Conservation (phyloP, 352 stramenopile species). For the Phytophthora boehmeriae region DNA sequence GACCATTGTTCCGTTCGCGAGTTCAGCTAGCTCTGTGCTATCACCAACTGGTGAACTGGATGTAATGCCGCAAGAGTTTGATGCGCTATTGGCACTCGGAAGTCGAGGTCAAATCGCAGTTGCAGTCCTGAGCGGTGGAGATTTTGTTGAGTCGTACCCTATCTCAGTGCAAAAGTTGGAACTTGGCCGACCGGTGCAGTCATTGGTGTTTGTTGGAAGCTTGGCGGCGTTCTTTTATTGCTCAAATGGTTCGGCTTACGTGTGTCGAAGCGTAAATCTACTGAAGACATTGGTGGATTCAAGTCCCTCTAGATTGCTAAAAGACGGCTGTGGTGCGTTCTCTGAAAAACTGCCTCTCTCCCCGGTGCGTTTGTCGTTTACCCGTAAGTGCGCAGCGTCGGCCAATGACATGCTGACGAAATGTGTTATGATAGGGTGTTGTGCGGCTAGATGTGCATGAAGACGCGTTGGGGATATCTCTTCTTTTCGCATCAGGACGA, state of each 20-base stretch:
- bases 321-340: background rate
- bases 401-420: conserved; percentile 7
- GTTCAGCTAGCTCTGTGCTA: background rate
- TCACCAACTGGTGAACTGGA: background rate
- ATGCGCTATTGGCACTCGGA: conserved; percentile 32
- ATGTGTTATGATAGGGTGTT: conserved; percentile 29
- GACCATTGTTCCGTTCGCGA: conserved; percentile 36
- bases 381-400: background rate
- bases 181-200: conserved; percentile 25
- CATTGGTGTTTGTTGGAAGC: conserved; percentile 31
- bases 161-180: conserved; percentile 20
- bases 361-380: conserved; percentile 23
- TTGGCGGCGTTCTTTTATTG: conserved; percentile 44
- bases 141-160: conserved; percentile 6
- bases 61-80: background rate
- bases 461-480: conserved; percentile 21
- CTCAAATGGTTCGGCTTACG: conserved; percentile 28
- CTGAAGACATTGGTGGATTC: conserved; percentile 6
- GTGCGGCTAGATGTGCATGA: conserved; percentile 31
- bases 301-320: background rate
- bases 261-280: conserved; percentile 23
- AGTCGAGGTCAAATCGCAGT: conserved; percentile 19
- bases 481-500: conserved; percentile 45
- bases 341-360: conserved; percentile 39
- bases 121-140: conserved; percentile 7